Evolutionary conservation across 768 basidiomycete species (phyloP).

Genomic region (Rhodotorula diobovata): DNA sequence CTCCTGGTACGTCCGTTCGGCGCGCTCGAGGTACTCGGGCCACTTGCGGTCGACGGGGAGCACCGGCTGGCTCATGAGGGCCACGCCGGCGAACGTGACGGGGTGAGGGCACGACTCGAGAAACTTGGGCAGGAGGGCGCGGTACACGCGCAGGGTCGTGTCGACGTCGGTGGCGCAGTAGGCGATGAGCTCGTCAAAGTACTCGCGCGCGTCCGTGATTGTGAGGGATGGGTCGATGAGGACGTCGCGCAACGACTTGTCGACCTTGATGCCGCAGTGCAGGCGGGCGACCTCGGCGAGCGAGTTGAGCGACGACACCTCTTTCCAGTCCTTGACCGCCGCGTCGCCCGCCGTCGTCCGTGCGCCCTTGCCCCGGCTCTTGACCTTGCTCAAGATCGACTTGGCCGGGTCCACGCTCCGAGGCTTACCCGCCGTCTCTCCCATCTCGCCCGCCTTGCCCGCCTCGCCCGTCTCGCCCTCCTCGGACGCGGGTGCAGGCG

Average conservation of each 20-base stretch:
- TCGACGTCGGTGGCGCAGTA: slow-evolving; percentile 84
- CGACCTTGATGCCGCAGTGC: slow-evolving; percentile 73
- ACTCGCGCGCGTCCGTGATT: slow-evolving; percentile 47
- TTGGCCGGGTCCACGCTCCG: neutral
- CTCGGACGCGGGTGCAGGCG: neutral
- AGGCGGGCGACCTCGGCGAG: slow-evolving; percentile 85
- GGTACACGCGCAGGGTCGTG: slow-evolving; percentile 76
- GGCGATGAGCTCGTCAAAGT: slow-evolving; percentile 57
- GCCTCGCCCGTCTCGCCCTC: neutral
- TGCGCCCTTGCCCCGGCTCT: slow-evolving; percentile 8
- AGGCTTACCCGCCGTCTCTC: neutral
- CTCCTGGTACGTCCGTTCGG: slow-evolving; percentile 69
- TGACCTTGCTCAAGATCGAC: slow-evolving; percentile 2
- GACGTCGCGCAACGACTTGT: slow-evolving; percentile 72
- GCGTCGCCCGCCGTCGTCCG: neutral
- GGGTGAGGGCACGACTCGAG: slow-evolving; percentile 80
- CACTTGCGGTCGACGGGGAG: slow-evolving; percentile 84
- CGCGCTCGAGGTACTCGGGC: slow-evolving; percentile 72
- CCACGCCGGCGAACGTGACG: slow-evolving; percentile 81
- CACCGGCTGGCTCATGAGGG: slow-evolving; percentile 87
- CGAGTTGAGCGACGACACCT: slow-evolving; percentile 84
- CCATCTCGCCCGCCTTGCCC: neutral
- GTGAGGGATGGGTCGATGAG: slow-evolving; percentile 56
- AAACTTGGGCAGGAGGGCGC: slow-evolving; percentile 72
- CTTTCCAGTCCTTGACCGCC: slow-evolving; percentile 64